Base-by-base conservation (phyloP, 2,329 filamentous ascomycete genomes). In the Alternaria solani region DNA sequence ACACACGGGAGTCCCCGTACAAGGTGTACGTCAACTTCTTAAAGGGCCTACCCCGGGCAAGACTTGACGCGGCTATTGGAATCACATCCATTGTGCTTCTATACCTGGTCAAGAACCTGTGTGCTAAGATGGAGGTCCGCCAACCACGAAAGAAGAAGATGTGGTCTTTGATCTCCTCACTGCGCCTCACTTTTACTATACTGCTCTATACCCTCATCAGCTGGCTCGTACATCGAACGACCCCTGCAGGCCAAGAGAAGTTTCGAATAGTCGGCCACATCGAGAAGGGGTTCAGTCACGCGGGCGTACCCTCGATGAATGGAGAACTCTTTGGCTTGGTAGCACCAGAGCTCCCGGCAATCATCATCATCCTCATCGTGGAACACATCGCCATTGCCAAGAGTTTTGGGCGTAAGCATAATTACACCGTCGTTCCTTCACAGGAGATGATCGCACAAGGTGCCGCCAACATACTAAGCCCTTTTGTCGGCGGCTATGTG, bases 331-430 rank as follows among this genome's bases (percentile, higher is more conserved):
- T 96, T 72, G 83, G 81, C 4, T 80, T 87, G 1, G 92, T 96
- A 70, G 83, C 85, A 2, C 81, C 83, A 28, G 85, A 96, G 65
- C 83, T 97, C 2, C 94, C 94, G 0, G 91, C 91, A 5, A 89
- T 91, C 1, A 88, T 96, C 55, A 95, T 97, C 66, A 93, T 97
- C 18, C 85, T 97, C 61, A 85, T 97, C 36, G 95, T 97, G 62
- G 94, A 97, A 79, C 94, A 97, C 75, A 96, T 97, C 70, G 93
- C 94, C 49, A 97, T 97, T 65, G 92, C 93, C 26, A 97, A 97
- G 77, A 96, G 93, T 0, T 97, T 97, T 67, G 94, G 94, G 11
- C 87, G 94, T 59, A 87, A 96, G 67, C 96, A 96, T 81, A 95
- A 96, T 80, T 97, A 97, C 80, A 90, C 88, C 14, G 96, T 97